A percentile compares a stretch with the other conserved stretches of the same genome.
phyloP scores from a whole-genome alignment of 2,329 filamentous ascomycete genomes.

The Exophiala sideris region DNA sequence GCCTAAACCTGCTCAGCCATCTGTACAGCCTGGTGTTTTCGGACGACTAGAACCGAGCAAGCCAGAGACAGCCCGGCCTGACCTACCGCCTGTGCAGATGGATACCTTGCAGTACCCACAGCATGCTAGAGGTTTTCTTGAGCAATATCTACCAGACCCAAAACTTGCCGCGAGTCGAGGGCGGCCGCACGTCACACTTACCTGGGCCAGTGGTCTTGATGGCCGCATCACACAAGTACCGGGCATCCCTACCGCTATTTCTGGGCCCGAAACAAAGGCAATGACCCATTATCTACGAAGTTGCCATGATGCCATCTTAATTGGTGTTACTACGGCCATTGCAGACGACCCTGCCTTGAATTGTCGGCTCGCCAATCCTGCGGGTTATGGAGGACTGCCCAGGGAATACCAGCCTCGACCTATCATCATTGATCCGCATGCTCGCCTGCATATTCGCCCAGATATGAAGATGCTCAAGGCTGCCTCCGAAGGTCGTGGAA shows the following conservation, averaged over 20 bases:
- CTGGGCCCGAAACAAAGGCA: slow-evolving; percentile 76
- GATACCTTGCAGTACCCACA: slow-evolving; percentile 46
- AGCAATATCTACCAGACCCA: slow-evolving; percentile 49
- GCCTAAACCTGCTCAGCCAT: slow-evolving; percentile 10
- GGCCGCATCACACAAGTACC: slow-evolving; percentile 71
- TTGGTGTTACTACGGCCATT: slow-evolving; percentile 79
- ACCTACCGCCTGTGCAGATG: slow-evolving; percentile 25
- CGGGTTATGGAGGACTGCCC: slow-evolving; percentile 53
- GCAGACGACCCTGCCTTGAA: slow-evolving; percentile 85
- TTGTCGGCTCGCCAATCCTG: slow-evolving; percentile 65
- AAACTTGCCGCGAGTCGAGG: slow-evolving; percentile 31
- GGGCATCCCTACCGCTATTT: slow-evolving; percentile 77
- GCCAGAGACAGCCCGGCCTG: slow-evolving; percentile 5
- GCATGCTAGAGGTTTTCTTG: slow-evolving; percentile 45
- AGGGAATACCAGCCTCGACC: slow-evolving; percentile 67
- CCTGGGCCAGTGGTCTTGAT: slow-evolving; percentile 89
- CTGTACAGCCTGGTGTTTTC: slow-evolving; percentile 20
- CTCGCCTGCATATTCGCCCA: slow-evolving; percentile 64
- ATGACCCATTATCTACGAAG: slow-evolving; percentile 92
- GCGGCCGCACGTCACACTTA: slow-evolving; percentile 68
- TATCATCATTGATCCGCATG: slow-evolving; percentile 73
- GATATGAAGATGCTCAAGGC: slow-evolving; percentile 65
- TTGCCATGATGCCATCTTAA: slow-evolving; percentile 75
- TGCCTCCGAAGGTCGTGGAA: slow-evolving; percentile 62
- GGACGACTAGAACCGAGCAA: slow-evolving; percentile 20